Base-by-base conservation (phyloP, 805 yeast species). In the Isabelozyma pseudorhagii region DNA sequence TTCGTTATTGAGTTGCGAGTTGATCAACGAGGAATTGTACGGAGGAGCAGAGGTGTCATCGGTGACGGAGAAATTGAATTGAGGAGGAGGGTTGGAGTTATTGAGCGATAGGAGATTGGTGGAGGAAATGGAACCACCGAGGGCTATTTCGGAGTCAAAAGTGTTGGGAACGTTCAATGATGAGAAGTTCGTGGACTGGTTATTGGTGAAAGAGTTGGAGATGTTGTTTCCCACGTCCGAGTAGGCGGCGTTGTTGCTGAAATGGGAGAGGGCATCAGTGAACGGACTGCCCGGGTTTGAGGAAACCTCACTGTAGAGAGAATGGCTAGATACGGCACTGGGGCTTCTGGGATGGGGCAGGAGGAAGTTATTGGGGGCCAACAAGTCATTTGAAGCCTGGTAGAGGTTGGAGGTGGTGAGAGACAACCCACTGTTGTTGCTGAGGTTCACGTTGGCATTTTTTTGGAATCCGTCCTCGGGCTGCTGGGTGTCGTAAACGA, bases 111-210 rank as follows among this genome's bases (percentile, higher is more conserved):
- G 54, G 49, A 73, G 60, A 53, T 73, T 69, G 0, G 74, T 67
- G 45, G 64, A 58, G 25, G 72, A 67, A 2, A 73, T 62, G 5
- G 75, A 70, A 38, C 67, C 73, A 2, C 78, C 78, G 36, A 73
- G 58, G 1, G 61, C 67, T 15, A 73, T 71, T 51, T 71, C 77
- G 21, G 59, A 58, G 46, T 66, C 71, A 51, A 70, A 71, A 4
- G 54, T 42, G 42, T 58, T 59, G 14, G 47, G 49, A 38, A 13
- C n/a, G 36, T 31, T 13, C n/a, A 31, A 9, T 31, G 27, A 28
- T 45, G 34, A 9, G 40, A 38, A 38, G 17, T 8, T 8, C 17
- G 40, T 4, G 17, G 40, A 15, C 11, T 21, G 18, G 18, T n/a
- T 14, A 15, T 38, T 14, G 18, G 14, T 15, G 15, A 9, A 13